Evolutionary conservation across 2,329 filamentous ascomycete genomes (phyloP).

Genomic region (Apiospora aurea): DNA sequence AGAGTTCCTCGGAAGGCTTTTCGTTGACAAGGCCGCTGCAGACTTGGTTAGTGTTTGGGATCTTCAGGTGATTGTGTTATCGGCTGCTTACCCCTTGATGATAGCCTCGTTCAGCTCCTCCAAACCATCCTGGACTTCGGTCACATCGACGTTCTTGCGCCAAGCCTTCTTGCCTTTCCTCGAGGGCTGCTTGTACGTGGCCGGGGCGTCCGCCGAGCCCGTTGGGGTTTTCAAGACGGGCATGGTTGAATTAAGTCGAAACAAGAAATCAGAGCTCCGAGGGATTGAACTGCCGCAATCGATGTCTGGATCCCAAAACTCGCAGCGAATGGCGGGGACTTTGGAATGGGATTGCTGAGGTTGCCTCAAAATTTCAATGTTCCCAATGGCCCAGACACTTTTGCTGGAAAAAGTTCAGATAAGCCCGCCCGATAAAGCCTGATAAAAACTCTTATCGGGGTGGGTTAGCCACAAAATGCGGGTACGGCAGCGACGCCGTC

Average conservation of each 20-base stretch:
- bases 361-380: constrained; percentile 25
- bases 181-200: constrained; percentile 86
- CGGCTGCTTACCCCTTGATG: constrained; percentile 78
- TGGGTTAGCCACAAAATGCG: constrained; percentile 11
- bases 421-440: constrained; percentile 7
- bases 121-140: constrained; percentile 83
- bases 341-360: constrained; percentile 11
- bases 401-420: constrained; percentile 24
- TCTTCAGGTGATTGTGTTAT: neutral
- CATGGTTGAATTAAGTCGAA: constrained; percentile 47
- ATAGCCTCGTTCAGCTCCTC: constrained; percentile 87
- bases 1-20: constrained; percentile 82
- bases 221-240: constrained; percentile 58
- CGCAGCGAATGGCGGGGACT: constrained; percentile 24
- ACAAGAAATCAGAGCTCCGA: neutral
- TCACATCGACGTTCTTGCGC: constrained; percentile 97
- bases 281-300: no score
- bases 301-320: neutral
- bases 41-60: neutral
- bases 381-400: constrained; percentile 12
- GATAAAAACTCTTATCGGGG: constrained; percentile 26
- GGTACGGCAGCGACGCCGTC: neutral
- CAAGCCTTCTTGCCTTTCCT: constrained; percentile 98
- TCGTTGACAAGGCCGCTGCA: constrained; percentile 84
- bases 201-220: constrained; percentile 67